These are phyloP conservation scores for Sordariomycetes sp. DNA, from an alignment of 2,329 filamentous ascomycete species.

Conservation along the genomic window DNA sequence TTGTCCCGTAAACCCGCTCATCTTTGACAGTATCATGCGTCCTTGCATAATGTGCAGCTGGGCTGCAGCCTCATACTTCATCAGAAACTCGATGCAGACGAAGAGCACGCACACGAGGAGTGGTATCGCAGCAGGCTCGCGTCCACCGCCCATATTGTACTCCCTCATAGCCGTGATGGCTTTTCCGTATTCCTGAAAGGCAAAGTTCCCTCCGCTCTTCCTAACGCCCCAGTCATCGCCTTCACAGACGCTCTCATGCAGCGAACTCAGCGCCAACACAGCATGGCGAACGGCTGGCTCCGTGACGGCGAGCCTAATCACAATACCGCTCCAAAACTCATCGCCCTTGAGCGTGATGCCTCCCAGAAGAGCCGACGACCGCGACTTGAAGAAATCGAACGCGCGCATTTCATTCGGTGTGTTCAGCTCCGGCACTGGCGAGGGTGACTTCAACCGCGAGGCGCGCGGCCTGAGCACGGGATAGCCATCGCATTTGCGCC, in stretches of 20 bases:
- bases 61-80: slow-evolving; percentile 35
- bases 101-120: slow-evolving; percentile 40
- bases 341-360: slow-evolving; percentile 25
- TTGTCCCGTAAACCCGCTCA: slow-evolving; percentile 13
- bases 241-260: slow-evolving; percentile 27
- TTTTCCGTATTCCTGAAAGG: slow-evolving; percentile 32
- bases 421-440: slow-evolving; percentile 5
- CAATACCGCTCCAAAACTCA: slow-evolving; percentile 32
- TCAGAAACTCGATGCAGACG: slow-evolving; percentile 44
- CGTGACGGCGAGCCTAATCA: slow-evolving; percentile 32
- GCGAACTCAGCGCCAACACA: slow-evolving; percentile 37
- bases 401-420: slow-evolving; percentile 13
- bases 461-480: slow-evolving; percentile 11
- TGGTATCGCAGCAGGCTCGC: slow-evolving; percentile 13
- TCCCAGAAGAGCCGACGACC: slow-evolving; percentile 28
- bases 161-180: slow-evolving; percentile 33
- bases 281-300: slow-evolving; percentile 39
- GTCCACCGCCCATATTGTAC: slow-evolving; percentile 21
- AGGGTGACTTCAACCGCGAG: background rate
- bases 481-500: slow-evolving; percentile 50
- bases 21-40: slow-evolving; percentile 26
- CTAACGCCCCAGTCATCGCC: slow-evolving; percentile 3
- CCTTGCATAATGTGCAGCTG: slow-evolving; percentile 35
- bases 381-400: slow-evolving; percentile 23
- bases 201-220: slow-evolving; percentile 11